Evolutionary conservation across 345 rosid species (phyloP).

Genomic region (Kandelia obovata): DNA sequence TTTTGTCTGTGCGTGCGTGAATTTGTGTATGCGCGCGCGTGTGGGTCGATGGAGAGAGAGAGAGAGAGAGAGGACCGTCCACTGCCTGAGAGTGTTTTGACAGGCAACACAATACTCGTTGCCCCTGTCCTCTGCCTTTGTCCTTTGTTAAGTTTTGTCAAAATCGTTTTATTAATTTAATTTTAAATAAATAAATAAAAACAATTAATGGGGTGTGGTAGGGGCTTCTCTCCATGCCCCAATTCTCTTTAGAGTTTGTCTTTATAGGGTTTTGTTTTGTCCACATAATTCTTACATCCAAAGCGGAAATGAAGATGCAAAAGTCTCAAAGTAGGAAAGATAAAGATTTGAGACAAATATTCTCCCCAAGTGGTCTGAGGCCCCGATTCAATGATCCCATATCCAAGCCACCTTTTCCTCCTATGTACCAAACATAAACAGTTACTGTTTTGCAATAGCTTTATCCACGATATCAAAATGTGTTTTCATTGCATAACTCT

Average conservation of each 20-base stretch:
- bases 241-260: constrained; percentile 23
- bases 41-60: neutral
- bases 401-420: constrained; percentile 15
- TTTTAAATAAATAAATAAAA: neutral
- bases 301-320: constrained; percentile 3
- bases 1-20: neutral
- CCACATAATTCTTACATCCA: constrained; percentile 5
- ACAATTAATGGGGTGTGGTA: neutral
- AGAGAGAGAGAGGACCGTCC: constrained; percentile 19
- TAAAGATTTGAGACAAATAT: constrained; percentile 39
- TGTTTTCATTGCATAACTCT: neutral
- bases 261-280: constrained; percentile 26
- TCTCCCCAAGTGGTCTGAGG: constrained; percentile 22
- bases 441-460: constrained; percentile 24
- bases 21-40: neutral
- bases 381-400: constrained; percentile 28
- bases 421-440: constrained; percentile 9
- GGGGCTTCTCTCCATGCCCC: neutral
- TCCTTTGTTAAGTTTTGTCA: too few relatives aligned
- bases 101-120: too few relatives aligned
- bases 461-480: constrained; percentile 5
- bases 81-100: neutral
- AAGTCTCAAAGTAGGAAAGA: neutral
- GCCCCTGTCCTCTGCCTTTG: too few relatives aligned
- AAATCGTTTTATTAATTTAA: too few relatives aligned